Conservation (phyloP, 352 stramenopile genomes). For the Phytophthora boehmeriae region DNA sequence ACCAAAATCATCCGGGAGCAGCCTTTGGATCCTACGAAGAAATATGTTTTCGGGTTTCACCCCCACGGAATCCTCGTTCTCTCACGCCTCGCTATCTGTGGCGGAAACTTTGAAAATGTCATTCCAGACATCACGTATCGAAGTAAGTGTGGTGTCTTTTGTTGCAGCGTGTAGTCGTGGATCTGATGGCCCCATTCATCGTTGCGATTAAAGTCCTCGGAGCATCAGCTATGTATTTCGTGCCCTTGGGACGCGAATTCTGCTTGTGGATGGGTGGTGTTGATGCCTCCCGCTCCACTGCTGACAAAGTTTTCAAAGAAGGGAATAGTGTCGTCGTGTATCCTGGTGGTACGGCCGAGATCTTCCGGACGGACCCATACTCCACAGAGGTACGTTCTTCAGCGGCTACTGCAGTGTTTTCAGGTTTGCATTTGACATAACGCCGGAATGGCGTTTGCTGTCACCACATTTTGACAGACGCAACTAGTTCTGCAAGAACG, state of each 20-base stretch:
- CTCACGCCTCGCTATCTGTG: slow-evolving; percentile 50
- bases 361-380: slow-evolving; percentile 50
- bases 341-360: slow-evolving; percentile 46
- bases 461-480: too few relatives aligned
- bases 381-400: slow-evolving; percentile 49
- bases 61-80: slow-evolving; percentile 61
- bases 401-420: background rate
- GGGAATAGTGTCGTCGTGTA: slow-evolving; percentile 54
- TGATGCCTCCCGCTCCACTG: slow-evolving; percentile 44
- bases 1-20: slow-evolving; percentile 47
- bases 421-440: background rate
- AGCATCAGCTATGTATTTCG: slow-evolving; percentile 64
- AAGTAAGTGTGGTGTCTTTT: too few relatives aligned
- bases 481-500: slow-evolving; percentile 47
- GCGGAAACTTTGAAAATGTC: slow-evolving; percentile 46
- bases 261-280: slow-evolving; percentile 61
- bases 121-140: slow-evolving; percentile 34
- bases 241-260: slow-evolving; percentile 61
- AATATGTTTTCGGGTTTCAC: slow-evolving; percentile 58
- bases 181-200: too few relatives aligned
- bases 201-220: slow-evolving; percentile 55
- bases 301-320: slow-evolving; percentile 45
- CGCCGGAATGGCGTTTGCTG: too few relatives aligned
- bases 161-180: too few relatives aligned
- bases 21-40: slow-evolving; percentile 38